Conservation (phyloP, 1,139 yeast genomes). For the Magnusiomyces ingens region DNA sequence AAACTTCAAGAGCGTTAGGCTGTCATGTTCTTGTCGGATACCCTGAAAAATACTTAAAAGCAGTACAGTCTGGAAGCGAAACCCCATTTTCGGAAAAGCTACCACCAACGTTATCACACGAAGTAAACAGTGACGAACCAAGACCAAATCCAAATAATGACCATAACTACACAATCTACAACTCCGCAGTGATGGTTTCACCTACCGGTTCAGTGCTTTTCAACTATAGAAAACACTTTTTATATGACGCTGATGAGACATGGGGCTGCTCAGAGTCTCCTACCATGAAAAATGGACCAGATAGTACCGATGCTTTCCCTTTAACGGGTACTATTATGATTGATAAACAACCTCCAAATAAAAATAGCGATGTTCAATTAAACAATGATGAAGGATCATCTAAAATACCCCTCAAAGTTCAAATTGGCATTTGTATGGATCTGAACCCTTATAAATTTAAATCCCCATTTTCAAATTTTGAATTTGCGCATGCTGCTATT, state of each 20-base stretch:
- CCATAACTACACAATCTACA: conserved; percentile 42
- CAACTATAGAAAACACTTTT: conserved; percentile 70
- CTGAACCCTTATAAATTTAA: conserved; percentile 77
- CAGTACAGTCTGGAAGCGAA: not conserved
- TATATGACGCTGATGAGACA: conserved; percentile 69
- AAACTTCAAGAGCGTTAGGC: conserved; percentile 42
- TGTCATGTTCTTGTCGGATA: conserved; percentile 79
- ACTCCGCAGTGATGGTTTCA: conserved; percentile 62
- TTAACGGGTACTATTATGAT: conserved; percentile 15
- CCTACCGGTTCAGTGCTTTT: conserved; percentile 53
- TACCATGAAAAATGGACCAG: conserved; percentile 12
- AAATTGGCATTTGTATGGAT: conserved; percentile 94
- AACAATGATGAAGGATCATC: not conserved
- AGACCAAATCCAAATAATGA: conserved; percentile 7
- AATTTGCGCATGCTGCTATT: conserved; percentile 55
- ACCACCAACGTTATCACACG: not conserved
- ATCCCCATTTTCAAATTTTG: conserved; percentile 71
- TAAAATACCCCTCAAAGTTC: conserved; percentile 31
- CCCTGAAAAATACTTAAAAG: conserved; percentile 48
- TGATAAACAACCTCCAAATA: conserved; percentile 6
- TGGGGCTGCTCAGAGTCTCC: conserved; percentile 82
- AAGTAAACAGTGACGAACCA: not conserved
- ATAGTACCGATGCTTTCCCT: conserved; percentile 7
- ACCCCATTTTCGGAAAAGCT: not conserved
- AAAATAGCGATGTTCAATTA: not conserved